Evolutionary conservation across 108 stramenopile species (phyloP), one percentile per base, ranked within the genome.

Genomic region (Pseudonitzschia delicatissima): DNA sequence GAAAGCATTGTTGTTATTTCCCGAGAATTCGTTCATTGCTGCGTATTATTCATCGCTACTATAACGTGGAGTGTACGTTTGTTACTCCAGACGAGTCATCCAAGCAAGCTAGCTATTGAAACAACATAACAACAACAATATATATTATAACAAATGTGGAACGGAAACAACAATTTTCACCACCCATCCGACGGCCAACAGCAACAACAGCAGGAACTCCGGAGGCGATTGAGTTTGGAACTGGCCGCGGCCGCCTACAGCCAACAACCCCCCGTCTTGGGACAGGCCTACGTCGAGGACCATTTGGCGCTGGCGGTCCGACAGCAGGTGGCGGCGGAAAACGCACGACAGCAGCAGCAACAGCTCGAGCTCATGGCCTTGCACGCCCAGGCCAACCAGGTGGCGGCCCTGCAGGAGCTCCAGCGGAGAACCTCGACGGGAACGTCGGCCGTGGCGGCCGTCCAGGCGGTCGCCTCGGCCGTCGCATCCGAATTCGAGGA

Each of bases 191-290:
- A 61, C 18, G 34, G 13, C 20, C 39, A 61, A 23, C 60, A 61
- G 39, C 60, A 61, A 23, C 60, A 61, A 11, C 59, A 61, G 28
- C 33, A 61, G 20, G 25, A 33, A 35, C 60, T 33, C 26, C 60
- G 32, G 47, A 18, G 20, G 13, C n/a, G 47, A 48, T 21, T 48
- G 47, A 17, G 6, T 23, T 23, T 48, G 47, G 20, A 48, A 23
- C 3, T 48, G 47, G 47, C 47, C 20, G 47, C 45, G 45, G 45
- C 45, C n/a, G 45, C 47, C 20, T 48, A 21, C 20, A n/a, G 6
- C 17, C 42, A 6, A n/a, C 42, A n/a, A 44, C 42, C 42, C 17
- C 42, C 42, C 13, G n/a, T n/a, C n/a, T 44, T 44, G 17, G 6
- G 42, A 13, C 42, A n/a, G 42, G 4, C 7, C 28, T 33, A 3